Conservation (phyloP, 2,329 filamentous ascomycete genomes). For the Scedosporium apiospermum region DNA sequence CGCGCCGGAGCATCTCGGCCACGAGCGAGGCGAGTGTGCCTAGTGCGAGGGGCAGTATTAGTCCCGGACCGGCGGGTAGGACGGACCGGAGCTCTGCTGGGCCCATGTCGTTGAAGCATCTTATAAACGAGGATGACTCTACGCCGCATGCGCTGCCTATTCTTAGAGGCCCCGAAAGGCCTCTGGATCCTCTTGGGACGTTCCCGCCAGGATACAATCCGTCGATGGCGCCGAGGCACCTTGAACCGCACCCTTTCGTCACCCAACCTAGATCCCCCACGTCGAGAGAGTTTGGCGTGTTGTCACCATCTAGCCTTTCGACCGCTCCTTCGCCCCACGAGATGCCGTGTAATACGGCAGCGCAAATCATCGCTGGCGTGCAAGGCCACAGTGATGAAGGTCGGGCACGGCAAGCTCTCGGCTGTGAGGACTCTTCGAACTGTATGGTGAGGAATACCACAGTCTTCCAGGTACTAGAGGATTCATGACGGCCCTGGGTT, state of each 20-base stretch:
- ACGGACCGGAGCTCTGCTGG: not conserved
- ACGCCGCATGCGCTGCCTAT: not conserved
- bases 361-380: slow-evolving; percentile 29
- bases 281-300: not conserved
- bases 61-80: not conserved
- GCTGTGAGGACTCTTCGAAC: slow-evolving; percentile 16
- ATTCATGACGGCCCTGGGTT: not conserved
- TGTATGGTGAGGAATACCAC: slow-evolving; percentile 25
- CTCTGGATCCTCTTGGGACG: not conserved
- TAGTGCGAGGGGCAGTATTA: not conserved
- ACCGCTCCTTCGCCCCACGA: slow-evolving; percentile 18
- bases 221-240: slow-evolving; percentile 6
- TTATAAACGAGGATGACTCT: slow-evolving; percentile 5
- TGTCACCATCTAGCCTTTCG: not conserved
- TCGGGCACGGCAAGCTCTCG: slow-evolving; percentile 18
- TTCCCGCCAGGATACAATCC: not conserved
- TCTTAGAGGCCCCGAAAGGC: not conserved
- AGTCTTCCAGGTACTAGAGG: slow-evolving; percentile 24
- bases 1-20: slow-evolving; percentile 9
- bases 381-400: slow-evolving; percentile 21
- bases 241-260: slow-evolving; percentile 5
- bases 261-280: not conserved
- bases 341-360: slow-evolving; percentile 25
- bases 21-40: not conserved
- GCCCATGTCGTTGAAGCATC: slow-evolving; percentile 5